Evolutionary conservation across 345 rosid species (phyloP), one percentile per base, ranked within the genome.

Genomic region (Eucalyptus marginata): DNA sequence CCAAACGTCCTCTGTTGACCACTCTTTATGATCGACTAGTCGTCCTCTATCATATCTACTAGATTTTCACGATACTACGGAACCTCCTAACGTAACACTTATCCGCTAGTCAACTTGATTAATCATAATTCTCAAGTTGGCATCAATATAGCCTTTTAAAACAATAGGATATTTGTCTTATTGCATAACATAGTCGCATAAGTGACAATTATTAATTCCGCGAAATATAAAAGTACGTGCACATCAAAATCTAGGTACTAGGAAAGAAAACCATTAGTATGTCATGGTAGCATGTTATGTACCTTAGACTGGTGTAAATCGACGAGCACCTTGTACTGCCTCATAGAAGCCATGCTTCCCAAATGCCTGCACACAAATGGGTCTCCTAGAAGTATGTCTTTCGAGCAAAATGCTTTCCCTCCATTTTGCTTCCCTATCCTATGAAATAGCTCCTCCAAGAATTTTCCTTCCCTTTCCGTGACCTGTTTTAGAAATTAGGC

Each of bases 381-480:
- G 66, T 94, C 93, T 7, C 96, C 95, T 4, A 92, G 89, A 87
- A 89, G 40, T 27, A 92, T 50, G 90, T 89, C 94, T 81, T 91
- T 93, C 15, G 89, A 92, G 81, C 91, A 88, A 10, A 81, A 90
- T 29, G 96, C 96, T 90, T 92, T 93, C 79, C 95, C 98, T 31
- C 93, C 93, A 62, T 50, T 50, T 50, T 49, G 50, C 89, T 91
- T 93, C 33, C 93, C 96, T 5, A 93, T 95, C 85, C 86, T 92
- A 93, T 93, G 91, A n/a, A 95, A 92, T 88, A 93, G 29, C 89
- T 89, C 92, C 88, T 91, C 90, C 90, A 96, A 89, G 88, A 92
- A 96, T 59, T 95, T 95, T 25, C 97, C 98, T 90, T 96, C 93
- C 92, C 98, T 94, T 89, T 96, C 97, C 17, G 96, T 96, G 40